A percentile compares a stretch with the other conserved stretches of the same genome.
These are phyloP conservation scores for Trifolium repens DNA, from an alignment of 306 rosid species.

Conservation along the genomic window DNA sequence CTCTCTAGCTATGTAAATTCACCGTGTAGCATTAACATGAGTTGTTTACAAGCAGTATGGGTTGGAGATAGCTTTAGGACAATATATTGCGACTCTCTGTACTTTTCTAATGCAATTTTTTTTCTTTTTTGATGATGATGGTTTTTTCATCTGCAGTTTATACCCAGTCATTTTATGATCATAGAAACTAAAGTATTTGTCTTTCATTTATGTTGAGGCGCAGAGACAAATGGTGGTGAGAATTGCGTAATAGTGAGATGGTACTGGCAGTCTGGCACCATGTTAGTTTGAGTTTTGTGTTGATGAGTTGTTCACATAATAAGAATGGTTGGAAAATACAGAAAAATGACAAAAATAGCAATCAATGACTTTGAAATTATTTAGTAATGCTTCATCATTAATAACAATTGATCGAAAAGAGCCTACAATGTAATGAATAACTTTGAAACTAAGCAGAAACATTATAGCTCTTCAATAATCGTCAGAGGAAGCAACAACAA, in stretches of 20 bases:
- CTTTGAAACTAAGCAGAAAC: no score
- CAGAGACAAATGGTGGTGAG: not conserved
- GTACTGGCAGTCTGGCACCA: not conserved
- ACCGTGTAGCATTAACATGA: not conserved
- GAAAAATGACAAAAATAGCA: no score
- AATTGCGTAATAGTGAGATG: not conserved
- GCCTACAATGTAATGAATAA: no score
- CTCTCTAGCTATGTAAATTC: not conserved
- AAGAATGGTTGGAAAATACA: no score
- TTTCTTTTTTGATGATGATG: no score
- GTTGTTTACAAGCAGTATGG: not conserved
- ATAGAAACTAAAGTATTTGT: not conserved
- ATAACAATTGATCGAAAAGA: no score
- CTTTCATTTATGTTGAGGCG: not conserved
- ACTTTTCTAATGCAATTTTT: not conserved
- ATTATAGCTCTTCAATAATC: no score
- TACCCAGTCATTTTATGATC: slow-evolving; percentile 3
- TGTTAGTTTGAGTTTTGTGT: not conserved
- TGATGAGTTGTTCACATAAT: not conserved
- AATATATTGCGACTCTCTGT: not conserved
- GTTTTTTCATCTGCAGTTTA: not conserved
- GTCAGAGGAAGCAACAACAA: no score
- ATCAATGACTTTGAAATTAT: no score
- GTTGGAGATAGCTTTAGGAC: not conserved
- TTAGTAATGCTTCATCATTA: no score